These are phyloP conservation scores for Pseudocercospora vitis DNA, from an alignment of 2,329 filamentous ascomycete species.

Conservation along the genomic window DNA sequence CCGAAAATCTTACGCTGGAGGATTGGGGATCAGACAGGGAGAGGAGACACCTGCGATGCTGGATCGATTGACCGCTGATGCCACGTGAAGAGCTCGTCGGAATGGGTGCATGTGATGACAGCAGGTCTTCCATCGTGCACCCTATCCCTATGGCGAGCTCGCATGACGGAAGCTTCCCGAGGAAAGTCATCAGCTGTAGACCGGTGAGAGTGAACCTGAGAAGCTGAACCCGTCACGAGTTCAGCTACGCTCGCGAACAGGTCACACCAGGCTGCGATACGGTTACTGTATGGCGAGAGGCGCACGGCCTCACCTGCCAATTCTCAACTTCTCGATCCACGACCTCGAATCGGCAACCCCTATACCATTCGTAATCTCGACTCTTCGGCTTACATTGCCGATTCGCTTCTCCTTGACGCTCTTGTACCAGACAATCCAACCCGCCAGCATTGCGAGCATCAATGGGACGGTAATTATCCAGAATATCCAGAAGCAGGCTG, in stretches of 20 bases:
- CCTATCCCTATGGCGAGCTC: background rate
- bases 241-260: background rate
- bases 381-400: background rate
- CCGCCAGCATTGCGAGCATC: conserved; percentile 8
- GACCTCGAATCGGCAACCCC: background rate
- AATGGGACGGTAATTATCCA: conserved; percentile 18
- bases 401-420: background rate
- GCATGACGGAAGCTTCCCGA: background rate
- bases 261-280: background rate
- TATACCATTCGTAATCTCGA: background rate
- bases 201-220: background rate
- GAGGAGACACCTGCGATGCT: too few species aligned
- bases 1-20: too few species aligned
- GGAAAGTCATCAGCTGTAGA: background rate
- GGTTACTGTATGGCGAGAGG: too few species aligned
- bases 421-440: conserved; percentile 17
- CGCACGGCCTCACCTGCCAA: background rate
- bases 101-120: too few species aligned
- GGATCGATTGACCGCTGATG: too few species aligned
- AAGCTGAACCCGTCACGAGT: background rate
- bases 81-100: too few species aligned
- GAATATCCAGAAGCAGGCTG: conserved; percentile 23
- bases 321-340: background rate
- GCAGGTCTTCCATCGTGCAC: too few species aligned
- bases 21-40: too few species aligned